Evolutionary conservation across 176 grass and related monocot species (phyloP).

Genomic region (Triticum urartu): DNA sequence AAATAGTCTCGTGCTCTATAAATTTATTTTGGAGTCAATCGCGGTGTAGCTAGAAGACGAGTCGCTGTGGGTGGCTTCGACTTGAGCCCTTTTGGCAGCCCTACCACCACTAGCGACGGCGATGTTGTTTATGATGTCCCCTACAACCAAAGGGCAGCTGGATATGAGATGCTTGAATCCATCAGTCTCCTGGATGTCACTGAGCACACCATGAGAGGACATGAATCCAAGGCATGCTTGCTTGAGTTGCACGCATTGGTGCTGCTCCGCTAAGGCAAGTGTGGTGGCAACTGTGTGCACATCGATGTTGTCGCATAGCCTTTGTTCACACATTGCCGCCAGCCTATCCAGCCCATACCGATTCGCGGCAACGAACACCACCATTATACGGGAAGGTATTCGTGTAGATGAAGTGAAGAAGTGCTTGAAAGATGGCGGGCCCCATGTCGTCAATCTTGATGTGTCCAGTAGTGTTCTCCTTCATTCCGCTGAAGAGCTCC

Average conservation of each 20-base stretch:
- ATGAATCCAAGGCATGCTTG: background rate
- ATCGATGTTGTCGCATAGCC: background rate
- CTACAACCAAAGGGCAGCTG: background rate
- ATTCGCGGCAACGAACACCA: background rate
- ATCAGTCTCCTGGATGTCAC: background rate
- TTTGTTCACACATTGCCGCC: background rate
- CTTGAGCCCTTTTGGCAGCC: background rate
- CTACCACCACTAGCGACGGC: background rate
- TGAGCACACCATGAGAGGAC: background rate
- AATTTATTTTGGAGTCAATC: background rate
- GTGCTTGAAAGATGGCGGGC: background rate
- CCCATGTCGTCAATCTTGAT: background rate
- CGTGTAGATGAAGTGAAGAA: background rate
- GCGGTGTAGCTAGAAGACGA: background rate
- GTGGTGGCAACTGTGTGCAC: background rate
- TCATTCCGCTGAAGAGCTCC: background rate
- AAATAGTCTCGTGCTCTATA: background rate
- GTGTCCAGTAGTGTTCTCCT: background rate
- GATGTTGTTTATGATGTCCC: background rate
- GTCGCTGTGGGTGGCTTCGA: background rate
- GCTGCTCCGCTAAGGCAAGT: background rate
- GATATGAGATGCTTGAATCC: background rate
- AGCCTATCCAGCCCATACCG: background rate
- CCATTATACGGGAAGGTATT: background rate
- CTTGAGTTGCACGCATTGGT: background rate